Evolutionary conservation across 2,329 filamentous ascomycete genomes (phyloP), one percentile per base, ranked within the genome.

Genomic region (Aspergillus floridensis): DNA sequence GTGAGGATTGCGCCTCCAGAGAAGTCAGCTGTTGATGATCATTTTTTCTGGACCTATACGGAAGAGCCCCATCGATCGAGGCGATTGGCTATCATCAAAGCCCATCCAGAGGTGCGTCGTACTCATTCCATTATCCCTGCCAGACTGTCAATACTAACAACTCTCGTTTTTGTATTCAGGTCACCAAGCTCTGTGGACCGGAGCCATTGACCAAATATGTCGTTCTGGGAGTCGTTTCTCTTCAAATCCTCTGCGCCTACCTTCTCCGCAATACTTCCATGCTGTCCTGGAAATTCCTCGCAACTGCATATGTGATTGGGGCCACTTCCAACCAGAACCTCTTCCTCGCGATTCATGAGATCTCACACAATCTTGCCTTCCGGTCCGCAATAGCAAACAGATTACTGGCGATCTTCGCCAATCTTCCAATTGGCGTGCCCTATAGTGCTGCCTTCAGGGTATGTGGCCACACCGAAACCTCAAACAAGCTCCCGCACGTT

Each of bases 41-140:
- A 88, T 75, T 98, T 98, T 83, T 96, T 96, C 80, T 98, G 96
- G 95, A 96, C 95, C 46, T 98, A 99, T 74, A 97, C 95, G 10
- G 95, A 99, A 76, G 95, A 99, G 79, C 95, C 95, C 63, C 95
- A 99, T 78, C 87, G 92, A 67, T 95, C 93, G 32, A 84, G 95
- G 68, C 86, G 95, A 59, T 86, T 93, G 68, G 92, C 92, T 63
- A 99, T 99, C 70, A 98, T 99, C 79, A 98, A 97, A 81, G 93
- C 93, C 57, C 93, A 99, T 74, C 95, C 95, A 50, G 93, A 99
- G 84, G 92, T 93, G 80, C 21, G 74, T 62, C 41, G 47, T 35
- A 32, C 6, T 5, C 32, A 32, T 50, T 50, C 26, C 24, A 12
- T 6, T 21, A 16, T 59, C 35, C n/a, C 64, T 41, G n/a, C 16